These are phyloP conservation scores for Fusarium nanum DNA, from an alignment of 2,329 filamentous ascomycete species.

Conservation along the genomic window DNA sequence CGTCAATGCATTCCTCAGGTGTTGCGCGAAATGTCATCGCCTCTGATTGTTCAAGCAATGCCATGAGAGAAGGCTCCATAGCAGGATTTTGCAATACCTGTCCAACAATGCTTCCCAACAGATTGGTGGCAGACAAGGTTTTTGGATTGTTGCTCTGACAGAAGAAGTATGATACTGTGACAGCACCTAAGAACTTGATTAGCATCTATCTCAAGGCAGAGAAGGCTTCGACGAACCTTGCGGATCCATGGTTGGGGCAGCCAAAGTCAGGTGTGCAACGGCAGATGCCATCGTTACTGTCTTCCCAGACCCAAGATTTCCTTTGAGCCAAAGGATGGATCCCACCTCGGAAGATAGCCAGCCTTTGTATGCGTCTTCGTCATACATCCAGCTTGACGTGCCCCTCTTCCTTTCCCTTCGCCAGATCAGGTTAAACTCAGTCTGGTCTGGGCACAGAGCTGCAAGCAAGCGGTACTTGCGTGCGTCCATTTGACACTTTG, in stretches of 20 bases:
- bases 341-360: accelerated
- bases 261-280: neutral
- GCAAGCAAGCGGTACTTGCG: neutral
- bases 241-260: neutral
- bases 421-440: accelerated
- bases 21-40: too few species aligned
- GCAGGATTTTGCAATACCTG: neutral
- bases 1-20: accelerated
- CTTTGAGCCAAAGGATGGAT: neutral
- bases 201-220: too few species aligned
- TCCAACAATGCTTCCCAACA: neutral
- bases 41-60: too few species aligned
- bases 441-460: accelerated
- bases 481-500: too few species aligned
- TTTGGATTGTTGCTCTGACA: neutral
- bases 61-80: accelerated
- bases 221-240: too few species aligned
- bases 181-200: accelerated
- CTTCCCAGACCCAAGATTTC: neutral
- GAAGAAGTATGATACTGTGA: neutral
- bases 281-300: neutral
- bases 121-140: neutral
- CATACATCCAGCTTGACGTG: neutral
- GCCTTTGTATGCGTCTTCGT: accelerated
- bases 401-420: neutral